Conservation (phyloP, 1,284 basidiomycete species). For the Apiotrichum montevideense region DNA sequence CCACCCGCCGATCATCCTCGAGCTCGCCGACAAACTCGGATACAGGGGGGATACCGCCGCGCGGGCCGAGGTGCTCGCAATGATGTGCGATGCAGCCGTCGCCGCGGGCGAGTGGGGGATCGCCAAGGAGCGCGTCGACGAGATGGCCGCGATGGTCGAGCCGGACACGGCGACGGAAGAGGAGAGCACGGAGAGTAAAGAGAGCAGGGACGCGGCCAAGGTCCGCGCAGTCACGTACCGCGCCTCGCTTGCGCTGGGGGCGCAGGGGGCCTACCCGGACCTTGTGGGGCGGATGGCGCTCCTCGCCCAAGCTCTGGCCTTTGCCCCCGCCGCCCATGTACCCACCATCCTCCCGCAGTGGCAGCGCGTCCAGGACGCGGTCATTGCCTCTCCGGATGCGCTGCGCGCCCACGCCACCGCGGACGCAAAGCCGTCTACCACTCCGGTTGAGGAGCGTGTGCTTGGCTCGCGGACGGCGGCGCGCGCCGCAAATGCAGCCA, state of each 20-base stretch:
- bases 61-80: constrained; percentile 72
- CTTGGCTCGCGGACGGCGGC: constrained; percentile 42
- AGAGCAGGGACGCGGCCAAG: not conserved
- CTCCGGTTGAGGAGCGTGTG: constrained; percentile 26
- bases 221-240: constrained; percentile 53
- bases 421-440: not conserved
- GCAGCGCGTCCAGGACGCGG: constrained; percentile 50
- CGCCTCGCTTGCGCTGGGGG: constrained; percentile 54
- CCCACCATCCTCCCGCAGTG: constrained; percentile 66
- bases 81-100: constrained; percentile 78
- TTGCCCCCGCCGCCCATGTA: constrained; percentile 76
- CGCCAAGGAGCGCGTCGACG: constrained; percentile 64
- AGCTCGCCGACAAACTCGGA: constrained; percentile 79
- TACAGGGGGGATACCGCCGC: constrained; percentile 63
- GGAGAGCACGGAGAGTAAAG: not conserved
- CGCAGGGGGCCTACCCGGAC: constrained; percentile 67
- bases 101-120: constrained; percentile 67
- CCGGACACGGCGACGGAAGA: constrained; percentile 3
- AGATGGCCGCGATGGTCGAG: constrained; percentile 61
- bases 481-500: constrained; percentile 1
- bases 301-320: constrained; percentile 72
- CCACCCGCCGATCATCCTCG: constrained; percentile 80
- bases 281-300: constrained; percentile 61
- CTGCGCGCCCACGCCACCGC: not conserved
- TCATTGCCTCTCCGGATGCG: constrained; percentile 2